Conservation (phyloP, 108 stramenopile genomes). For the Skeletonema costatum region DNA sequence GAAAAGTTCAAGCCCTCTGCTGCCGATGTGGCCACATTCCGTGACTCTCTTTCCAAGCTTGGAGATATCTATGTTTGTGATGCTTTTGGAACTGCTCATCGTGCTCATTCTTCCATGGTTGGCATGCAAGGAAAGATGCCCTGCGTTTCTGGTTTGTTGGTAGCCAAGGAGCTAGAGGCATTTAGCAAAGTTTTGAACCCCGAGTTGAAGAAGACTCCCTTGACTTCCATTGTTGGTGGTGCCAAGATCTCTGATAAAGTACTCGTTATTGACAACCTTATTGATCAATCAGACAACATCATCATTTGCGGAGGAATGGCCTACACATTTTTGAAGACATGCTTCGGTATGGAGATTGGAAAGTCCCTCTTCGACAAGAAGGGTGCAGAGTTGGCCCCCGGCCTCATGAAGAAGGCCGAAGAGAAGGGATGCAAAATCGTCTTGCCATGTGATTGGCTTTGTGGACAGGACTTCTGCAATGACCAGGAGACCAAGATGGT, state of each 20-base stretch:
- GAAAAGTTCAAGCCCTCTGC: conserved; percentile 24
- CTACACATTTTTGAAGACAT: conserved; percentile 58
- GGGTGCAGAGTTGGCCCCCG: conserved; percentile 69
- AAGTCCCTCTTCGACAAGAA: conserved; percentile 41
- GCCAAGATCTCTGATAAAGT: conserved; percentile 91
- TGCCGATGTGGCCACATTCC: conserved; percentile 13
- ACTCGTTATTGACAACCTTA: conserved; percentile 75
- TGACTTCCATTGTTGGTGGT: conserved; percentile 52
- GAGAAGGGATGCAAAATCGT: conserved; percentile 48
- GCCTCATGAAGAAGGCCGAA: conserved; percentile 43
- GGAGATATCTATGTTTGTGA: conserved; percentile 75
- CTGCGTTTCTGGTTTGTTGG: conserved; percentile 31
- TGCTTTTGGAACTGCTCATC: conserved; percentile 90
- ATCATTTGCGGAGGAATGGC: conserved; percentile 91
- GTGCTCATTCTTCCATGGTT: conserved; percentile 36
- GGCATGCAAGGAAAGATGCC: conserved; percentile 36
- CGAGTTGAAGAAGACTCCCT: conserved; percentile 23
- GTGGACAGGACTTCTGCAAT: conserved; percentile 54
- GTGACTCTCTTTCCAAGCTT: conserved; percentile 26
- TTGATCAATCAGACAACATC: conserved; percentile 78
- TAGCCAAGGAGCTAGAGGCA: conserved; percentile 29
- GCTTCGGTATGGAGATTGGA: conserved; percentile 55
- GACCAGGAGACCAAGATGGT: conserved; percentile 55
- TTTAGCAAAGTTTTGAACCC: conserved; percentile 35
- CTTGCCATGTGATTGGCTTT: conserved; percentile 74